Evolutionary conservation across 306 rosid genomes (phyloP), one percentile per base, ranked within the genome.

Genomic region (Inga oerstediana): DNA sequence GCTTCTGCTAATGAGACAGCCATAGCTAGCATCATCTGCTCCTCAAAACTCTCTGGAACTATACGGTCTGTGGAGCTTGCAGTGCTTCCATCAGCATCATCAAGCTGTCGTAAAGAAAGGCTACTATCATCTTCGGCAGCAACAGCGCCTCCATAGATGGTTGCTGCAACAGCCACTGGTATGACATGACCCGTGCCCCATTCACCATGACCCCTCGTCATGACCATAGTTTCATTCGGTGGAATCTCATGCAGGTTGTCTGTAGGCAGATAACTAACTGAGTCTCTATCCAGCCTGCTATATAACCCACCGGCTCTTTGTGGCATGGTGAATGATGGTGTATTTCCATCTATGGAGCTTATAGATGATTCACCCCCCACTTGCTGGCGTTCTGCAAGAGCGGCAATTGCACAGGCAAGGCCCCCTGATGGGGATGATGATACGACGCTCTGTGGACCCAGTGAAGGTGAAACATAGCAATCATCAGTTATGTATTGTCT

Each of bases 21-120:
- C 98, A 94, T 87, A 66, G 98, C 98, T 59, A 97, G 89, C 99
- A 97, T 92, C 94, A 94, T 97, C 89, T 97, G 99, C 86, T 97
- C 99, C 91, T 97, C 99, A 79, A 82, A 97, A 78, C 92, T 94
- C 89, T 88, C 97, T 0, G 99, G 99, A 76, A 96, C 61, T 24
- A 96, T 88, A 46, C 93, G 88, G 19, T 85, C 84, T 9, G 87
- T 72, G 52, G 84, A 44, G 83, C 80, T 88, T 84, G 82, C 91
- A 69, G 81, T 87, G 88, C 78, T 85, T 27, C 87, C 89, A 51
- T 89, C 93, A 20, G 84, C 83, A 61, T 88, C 93, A 79, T 84
- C 85, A 0, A 85, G 14, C 20, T n/a, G 84, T n/a, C 85, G 86
- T 81, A 89, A 39, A 4, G 88, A 83, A 17, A 86, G 75, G 46